Evolutionary conservation across 306 rosid species (phyloP).

Genomic region (Aeschynomene evenia): DNA sequence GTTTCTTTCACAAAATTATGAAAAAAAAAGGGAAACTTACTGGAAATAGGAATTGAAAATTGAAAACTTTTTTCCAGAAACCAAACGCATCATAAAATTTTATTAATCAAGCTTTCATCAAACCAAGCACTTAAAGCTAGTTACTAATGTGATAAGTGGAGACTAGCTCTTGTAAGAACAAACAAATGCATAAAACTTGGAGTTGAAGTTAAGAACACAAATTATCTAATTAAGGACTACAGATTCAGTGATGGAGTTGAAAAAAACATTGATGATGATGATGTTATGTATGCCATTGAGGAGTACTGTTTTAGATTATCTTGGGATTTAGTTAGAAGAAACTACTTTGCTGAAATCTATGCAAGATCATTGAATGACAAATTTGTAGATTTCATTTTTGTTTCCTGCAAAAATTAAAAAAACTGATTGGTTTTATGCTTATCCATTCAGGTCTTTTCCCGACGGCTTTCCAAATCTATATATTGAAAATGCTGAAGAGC

Average conservation of each 20-base stretch:
- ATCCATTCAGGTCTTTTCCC: conserved; percentile 79
- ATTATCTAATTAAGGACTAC: neutral
- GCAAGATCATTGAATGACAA: neutral
- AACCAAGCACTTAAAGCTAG: neutral
- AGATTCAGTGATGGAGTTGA: neutral
- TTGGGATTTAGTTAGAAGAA: neutral
- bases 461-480: conserved; percentile 94
- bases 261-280: neutral
- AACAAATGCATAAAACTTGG: neutral
- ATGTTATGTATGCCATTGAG: neutral
- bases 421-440: conserved; percentile 29
- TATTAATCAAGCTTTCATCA: neutral
- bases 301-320: neutral
- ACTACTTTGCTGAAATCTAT: too few relatives aligned
- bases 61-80: too few relatives aligned
- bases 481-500: conserved; percentile 85
- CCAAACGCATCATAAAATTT: neutral
- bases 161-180: neutral
- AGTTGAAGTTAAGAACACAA: too few relatives aligned
- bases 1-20: too few relatives aligned
- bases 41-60: too few relatives aligned
- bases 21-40: too few relatives aligned
- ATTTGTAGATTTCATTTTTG: neutral
- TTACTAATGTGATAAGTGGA: neutral
- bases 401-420: neutral